Conservation (phyloP, 495 filamentous ascomycete genomes). For the Penicillium goetzii region DNA sequence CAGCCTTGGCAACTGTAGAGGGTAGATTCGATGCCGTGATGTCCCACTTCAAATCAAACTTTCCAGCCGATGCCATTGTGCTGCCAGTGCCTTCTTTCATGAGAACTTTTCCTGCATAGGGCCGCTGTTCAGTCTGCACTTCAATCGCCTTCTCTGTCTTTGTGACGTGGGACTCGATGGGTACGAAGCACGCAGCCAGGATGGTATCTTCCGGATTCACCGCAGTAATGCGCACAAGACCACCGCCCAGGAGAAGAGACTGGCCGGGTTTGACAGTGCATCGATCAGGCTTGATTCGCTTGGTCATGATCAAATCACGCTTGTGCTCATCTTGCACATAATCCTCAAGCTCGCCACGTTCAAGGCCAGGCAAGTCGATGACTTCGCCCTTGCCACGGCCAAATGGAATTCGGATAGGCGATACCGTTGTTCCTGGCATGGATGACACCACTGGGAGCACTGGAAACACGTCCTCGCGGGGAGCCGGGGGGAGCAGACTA, state of each 20-base stretch:
- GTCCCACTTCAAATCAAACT: slow-evolving; percentile 75
- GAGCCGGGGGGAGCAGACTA: slow-evolving; percentile 72
- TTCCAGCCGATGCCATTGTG: slow-evolving; percentile 67
- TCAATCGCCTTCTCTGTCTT: slow-evolving; percentile 75
- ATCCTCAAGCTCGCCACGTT: slow-evolving; percentile 68
- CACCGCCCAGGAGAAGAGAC: slow-evolving; percentile 81
- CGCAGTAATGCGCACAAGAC: slow-evolving; percentile 87
- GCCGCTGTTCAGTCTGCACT: slow-evolving; percentile 59
- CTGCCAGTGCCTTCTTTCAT: slow-evolving; percentile 57
- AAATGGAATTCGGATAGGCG: slow-evolving; percentile 88
- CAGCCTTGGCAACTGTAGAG: slow-evolving; percentile 38
- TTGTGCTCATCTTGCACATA: slow-evolving; percentile 68
- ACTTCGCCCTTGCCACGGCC: slow-evolving; percentile 84
- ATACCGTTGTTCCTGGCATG: slow-evolving; percentile 90
- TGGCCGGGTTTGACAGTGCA: slow-evolving; percentile 73
- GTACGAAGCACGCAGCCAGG: slow-evolving; percentile 77
- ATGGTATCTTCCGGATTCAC: slow-evolving; percentile 63
- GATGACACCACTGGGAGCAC: slow-evolving; percentile 81
- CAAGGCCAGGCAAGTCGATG: slow-evolving; percentile 90
- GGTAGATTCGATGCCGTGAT: slow-evolving; percentile 65
- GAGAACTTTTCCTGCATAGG: slow-evolving; percentile 62
- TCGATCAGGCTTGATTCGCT: slow-evolving; percentile 68
- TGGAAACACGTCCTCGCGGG: slow-evolving; percentile 71
- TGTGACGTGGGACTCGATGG: slow-evolving; percentile 72
- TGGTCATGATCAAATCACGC: slow-evolving; percentile 72